Evolutionary conservation across 495 filamentous ascomycete species (phyloP), one percentile per base, ranked within the genome.

Genomic region (Hyaloscypha hepaticicola): DNA sequence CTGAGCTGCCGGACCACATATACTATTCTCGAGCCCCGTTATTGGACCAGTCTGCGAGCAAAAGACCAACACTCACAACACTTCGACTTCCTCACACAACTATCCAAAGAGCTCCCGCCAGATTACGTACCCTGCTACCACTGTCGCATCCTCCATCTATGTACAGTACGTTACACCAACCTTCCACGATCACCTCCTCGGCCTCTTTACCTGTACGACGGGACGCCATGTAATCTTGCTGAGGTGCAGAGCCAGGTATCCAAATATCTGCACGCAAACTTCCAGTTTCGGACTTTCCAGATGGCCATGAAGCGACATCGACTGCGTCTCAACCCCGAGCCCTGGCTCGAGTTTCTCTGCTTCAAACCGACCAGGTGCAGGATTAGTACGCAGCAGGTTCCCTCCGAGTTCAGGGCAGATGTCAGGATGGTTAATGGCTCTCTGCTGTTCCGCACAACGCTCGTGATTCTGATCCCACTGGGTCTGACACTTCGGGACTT

Each of bases 101-200:
- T 61, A 26, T 50, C 38, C 21, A 50, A 52, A 50, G 59, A 61
- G 9, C 45, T 61, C n/a, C n/a, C n/a, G 12, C 59, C 59, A 27
- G 59, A 52, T 45, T 52, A 61, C 45, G 41, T 61, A 50, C 59
- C 45, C 8, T 61, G 59, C 59, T 61, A 61, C 27, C 59, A 61
- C 59, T 61, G 59, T 52, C 38, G 41, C 31, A 45, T 61, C 8
- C 59, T 61, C 38, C 38, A 61, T 52, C 29, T 61, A 3, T 52
- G 59, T 51, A 52, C 21, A 52, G 1, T 52, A 52, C 12, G 45
- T 52, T 31, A 33, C 24, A 51, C 59, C 45, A 7, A n/a, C n/a
- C n/a, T 21, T 45, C 41, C 38, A 19, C 38, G 52, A 34, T 51
- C 9, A 33, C 25, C 55, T 27, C 1, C 3, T 33, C 16, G 55